Evolutionary conservation across 2,329 filamentous ascomycete genomes (phyloP).

Genomic region (Xylariaceae sp.): DNA sequence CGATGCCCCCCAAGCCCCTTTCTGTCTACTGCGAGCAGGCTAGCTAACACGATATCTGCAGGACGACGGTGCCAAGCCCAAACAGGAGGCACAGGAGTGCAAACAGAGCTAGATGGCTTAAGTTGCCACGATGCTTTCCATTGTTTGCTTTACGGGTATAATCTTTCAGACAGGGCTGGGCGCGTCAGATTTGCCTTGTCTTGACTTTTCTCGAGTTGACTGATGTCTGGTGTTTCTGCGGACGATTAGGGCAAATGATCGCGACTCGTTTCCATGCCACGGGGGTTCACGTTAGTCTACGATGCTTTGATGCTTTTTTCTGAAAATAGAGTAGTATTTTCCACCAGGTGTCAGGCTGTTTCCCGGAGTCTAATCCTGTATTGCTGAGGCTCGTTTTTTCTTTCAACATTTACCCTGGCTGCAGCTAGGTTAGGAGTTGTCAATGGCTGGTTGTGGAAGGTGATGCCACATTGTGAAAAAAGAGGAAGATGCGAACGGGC

Average conservation of each 20-base stretch:
- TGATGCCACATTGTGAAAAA: slow-evolving; percentile 20
- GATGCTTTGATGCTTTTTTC: slow-evolving; percentile 17
- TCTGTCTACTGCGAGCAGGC: slow-evolving; percentile 3
- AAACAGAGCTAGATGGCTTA: slow-evolving; percentile 71
- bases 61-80: slow-evolving; percentile 85
- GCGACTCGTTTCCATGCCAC: slow-evolving; percentile 29
- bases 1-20: neutral
- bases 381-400: slow-evolving; percentile 32
- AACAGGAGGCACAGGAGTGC: slow-evolving; percentile 92
- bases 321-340: slow-evolving; percentile 34
- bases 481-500: slow-evolving; percentile 21
- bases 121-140: slow-evolving; percentile 1
- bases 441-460: slow-evolving; percentile 22
- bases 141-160: slow-evolving; percentile 11
- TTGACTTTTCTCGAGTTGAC: slow-evolving; percentile 8
- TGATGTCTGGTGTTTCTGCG: slow-evolving; percentile 4
- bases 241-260: slow-evolving; percentile 16
- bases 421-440: slow-evolving; percentile 21
- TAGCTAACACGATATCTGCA: slow-evolving; percentile 38
- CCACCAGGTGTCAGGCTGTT: slow-evolving; percentile 30
- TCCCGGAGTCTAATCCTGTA: slow-evolving; percentile 32
- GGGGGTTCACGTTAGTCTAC: slow-evolving; percentile 26
- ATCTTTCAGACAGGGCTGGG: slow-evolving; percentile 7
- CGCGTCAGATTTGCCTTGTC: slow-evolving; percentile 12
- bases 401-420: slow-evolving; percentile 28